These are phyloP conservation scores for Phytopythium boreale DNA, from an alignment of 352 stramenopile genomes.

Conservation along the genomic window DNA sequence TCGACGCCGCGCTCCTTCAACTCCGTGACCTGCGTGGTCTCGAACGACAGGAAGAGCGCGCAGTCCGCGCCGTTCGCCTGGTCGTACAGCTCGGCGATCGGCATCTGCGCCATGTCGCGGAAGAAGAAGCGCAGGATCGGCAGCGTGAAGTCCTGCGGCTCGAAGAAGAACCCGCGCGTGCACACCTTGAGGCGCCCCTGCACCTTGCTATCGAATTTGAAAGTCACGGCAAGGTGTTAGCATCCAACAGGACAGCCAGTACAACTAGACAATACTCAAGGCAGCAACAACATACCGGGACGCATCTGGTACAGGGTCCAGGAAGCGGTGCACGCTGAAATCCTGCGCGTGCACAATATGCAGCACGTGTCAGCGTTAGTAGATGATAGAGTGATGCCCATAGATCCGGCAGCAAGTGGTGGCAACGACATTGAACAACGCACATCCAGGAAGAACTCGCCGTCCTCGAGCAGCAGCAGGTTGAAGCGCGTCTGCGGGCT, in stretches of 20 bases:
- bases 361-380: not conserved
- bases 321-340: conserved; percentile 79
- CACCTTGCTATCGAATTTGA: conserved; percentile 39
- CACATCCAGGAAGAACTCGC: conserved; percentile 94
- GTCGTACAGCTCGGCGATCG: conserved; percentile 55
- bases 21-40: conserved; percentile 55
- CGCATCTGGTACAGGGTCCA: conserved; percentile 48
- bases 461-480: conserved; percentile 92
- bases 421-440: not conserved
- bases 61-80: conserved; percentile 30
- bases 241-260: not conserved
- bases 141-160: conserved; percentile 81
- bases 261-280: not conserved
- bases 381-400: no score
- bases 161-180: conserved; percentile 91
- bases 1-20: conserved; percentile 88
- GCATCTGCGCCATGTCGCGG: conserved; percentile 69
- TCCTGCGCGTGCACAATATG: conserved; percentile 35
- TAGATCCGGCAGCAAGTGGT: no score
- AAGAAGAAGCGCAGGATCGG: conserved; percentile 88
- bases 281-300: conserved; percentile 34
- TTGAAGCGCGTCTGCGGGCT: conserved; percentile 86
- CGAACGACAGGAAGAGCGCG: conserved; percentile 69
- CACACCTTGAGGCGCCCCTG: conserved; percentile 86
- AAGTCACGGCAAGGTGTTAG: not conserved